Conservation (phyloP, 306 rosid species). For the Cyclanthera cordifolia region DNA sequence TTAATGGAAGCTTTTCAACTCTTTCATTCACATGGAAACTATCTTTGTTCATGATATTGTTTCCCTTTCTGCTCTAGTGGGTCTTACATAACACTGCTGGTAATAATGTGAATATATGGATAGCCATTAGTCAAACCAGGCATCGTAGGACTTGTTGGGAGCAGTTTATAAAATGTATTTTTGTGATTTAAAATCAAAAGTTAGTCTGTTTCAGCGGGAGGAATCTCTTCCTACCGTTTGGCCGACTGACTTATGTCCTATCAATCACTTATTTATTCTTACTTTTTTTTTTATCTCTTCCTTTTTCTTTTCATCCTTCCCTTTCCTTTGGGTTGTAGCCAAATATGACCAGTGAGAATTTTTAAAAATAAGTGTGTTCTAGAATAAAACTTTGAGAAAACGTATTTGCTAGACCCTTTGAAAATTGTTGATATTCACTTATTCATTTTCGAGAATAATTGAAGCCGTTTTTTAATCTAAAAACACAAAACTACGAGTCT, state of each 20-base stretch:
- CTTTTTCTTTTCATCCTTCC: too few species aligned
- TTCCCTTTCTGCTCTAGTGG: background rate
- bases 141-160: background rate
- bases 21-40: slow-evolving; percentile 1
- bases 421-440: background rate
- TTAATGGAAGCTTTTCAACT: background rate
- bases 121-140: background rate
- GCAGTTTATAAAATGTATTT: background rate
- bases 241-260: too few species aligned
- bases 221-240: too few species aligned
- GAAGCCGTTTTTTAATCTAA: background rate
- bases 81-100: background rate
- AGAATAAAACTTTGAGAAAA: background rate
- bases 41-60: background rate
- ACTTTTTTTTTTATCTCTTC: too few species aligned
- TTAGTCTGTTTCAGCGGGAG: too few species aligned
- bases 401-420: background rate
- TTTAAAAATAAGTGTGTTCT: background rate
- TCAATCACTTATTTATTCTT: too few species aligned
- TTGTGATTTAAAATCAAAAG: background rate
- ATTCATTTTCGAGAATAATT: background rate
- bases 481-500: background rate
- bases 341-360: too few species aligned
- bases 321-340: too few species aligned
- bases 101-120: background rate